Conservation (phyloP, 805 yeast genomes). For the Hanseniaspora jakobsenii region DNA sequence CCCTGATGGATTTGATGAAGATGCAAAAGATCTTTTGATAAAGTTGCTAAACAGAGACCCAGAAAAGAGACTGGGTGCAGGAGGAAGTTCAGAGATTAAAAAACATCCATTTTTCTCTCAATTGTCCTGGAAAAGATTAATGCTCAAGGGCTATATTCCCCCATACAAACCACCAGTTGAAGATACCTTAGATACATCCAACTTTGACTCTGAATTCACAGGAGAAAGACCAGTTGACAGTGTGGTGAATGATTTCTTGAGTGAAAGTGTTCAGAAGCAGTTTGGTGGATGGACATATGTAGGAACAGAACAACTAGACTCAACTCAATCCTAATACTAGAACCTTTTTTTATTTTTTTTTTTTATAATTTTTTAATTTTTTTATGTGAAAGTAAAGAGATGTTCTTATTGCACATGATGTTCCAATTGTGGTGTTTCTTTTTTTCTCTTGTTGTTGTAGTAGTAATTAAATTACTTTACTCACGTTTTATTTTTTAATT, state of each 20-base stretch:
- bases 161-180: conserved; percentile 89
- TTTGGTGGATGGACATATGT: conserved; percentile 98
- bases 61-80: conserved; percentile 55
- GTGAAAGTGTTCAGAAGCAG: conserved; percentile 92
- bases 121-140: conserved; percentile 77
- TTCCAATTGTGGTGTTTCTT: background rate
- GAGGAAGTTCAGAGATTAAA: conserved; percentile 77
- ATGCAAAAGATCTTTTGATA: conserved; percentile 68
- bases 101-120: conserved; percentile 75
- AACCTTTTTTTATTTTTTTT: too few species aligned
- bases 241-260: conserved; percentile 81
- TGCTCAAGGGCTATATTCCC: conserved; percentile 80
- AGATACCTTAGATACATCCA: conserved; percentile 77
- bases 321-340: conserved; percentile 14
- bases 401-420: background rate
- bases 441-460: too few species aligned
- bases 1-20: conserved; percentile 76
- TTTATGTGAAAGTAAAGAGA: too few species aligned
- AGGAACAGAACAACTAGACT: conserved; percentile 44
- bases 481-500: too few species aligned
- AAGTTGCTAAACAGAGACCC: conserved; percentile 81
- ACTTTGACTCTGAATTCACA: conserved; percentile 86
- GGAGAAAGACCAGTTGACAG: conserved; percentile 88
- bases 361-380: too few species aligned
- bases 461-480: too few species aligned